phyloP scores from a whole-genome alignment of 257 asterid genomes.

The Rauvolfia tetraphylla region DNA sequence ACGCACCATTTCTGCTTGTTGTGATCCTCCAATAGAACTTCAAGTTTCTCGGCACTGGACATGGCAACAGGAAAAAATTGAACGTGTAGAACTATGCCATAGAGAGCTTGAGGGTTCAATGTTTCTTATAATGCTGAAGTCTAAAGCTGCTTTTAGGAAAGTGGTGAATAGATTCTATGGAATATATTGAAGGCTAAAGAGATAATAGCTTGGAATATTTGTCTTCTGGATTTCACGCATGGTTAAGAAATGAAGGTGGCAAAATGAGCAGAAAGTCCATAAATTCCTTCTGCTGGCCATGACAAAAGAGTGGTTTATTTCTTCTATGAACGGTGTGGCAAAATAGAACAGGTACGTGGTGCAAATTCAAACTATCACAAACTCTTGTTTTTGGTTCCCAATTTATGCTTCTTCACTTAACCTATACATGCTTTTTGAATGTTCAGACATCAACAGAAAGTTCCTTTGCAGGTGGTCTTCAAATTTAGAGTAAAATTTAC shows the following conservation, averaged over 20 bases:
- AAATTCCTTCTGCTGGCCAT: slow-evolving; percentile 7
- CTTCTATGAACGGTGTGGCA: not conserved
- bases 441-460: too few relatives aligned
- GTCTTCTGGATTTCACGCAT: slow-evolving; percentile 17
- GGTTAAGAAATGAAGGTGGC: slow-evolving; percentile 3
- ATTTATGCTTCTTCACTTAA: not conserved
- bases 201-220: slow-evolving; percentile 34
- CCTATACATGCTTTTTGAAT: too few relatives aligned
- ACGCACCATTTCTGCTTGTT: slow-evolving; percentile 63
- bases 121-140: slow-evolving; percentile 17
- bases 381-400: not conserved
- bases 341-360: not conserved
- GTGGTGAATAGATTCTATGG: slow-evolving; percentile 46
- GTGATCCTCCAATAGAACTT: slow-evolving; percentile 46
- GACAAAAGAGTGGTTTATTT: not conserved
- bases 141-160: slow-evolving; percentile 4
- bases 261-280: not conserved
- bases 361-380: not conserved
- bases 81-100: not conserved
- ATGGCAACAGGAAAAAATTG: slow-evolving; percentile 18
- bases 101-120: slow-evolving; percentile 7
- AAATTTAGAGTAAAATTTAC: too few relatives aligned
- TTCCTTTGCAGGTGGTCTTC: too few relatives aligned
- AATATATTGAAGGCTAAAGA: slow-evolving; percentile 35
- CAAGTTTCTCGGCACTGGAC: slow-evolving; percentile 43